Evolutionary conservation across 257 asterid genomes (phyloP), one percentile per base, ranked within the genome.

Genomic region (Nemophila menziesii): DNA sequence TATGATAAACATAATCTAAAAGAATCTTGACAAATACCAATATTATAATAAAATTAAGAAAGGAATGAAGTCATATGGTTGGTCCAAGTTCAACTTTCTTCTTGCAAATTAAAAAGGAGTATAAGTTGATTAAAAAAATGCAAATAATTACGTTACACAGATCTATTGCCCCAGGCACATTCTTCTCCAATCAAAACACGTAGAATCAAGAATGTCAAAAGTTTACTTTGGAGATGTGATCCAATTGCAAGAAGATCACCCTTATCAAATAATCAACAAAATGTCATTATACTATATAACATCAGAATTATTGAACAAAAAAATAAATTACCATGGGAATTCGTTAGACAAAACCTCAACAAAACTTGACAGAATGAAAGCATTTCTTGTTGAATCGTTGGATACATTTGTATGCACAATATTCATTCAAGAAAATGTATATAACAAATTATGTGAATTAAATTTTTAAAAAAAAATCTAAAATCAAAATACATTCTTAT

Each of bases 241-340:
- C 39, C 47, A 69, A 57, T 63, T 46, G 34, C 61, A 22, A 48
- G 39, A 64, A 60, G 60, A 52, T 63, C 63, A 60, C 58, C 61
- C 38, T 58, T 47, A 70, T 66, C 77, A 54, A 64, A 67, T 64
- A 59, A 67, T 2, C 36, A 3, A 5, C 9, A 7, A 2, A 29
- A 7, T 2, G 2, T 29, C n/a, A 29, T 29, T 29, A 29, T 29
- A 9, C 33, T 24, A 4, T 9, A 24, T 9, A 24, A n/a, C n/a
- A n/a, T n/a, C n/a, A n/a, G n/a, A n/a, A n/a, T n/a, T n/a, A n/a
- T n/a, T n/a, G n/a, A n/a, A n/a, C n/a, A n/a, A n/a, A n/a, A n/a
- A n/a, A n/a, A n/a, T n/a, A n/a, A n/a, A n/a, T n/a, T n/a, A n/a
- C n/a, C n/a, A n/a, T n/a, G n/a, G n/a, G n/a, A n/a, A n/a, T n/a